phyloP scores from a whole-genome alignment of 371 early-diverging fungal species.

The Mortierella polycephala region DNA sequence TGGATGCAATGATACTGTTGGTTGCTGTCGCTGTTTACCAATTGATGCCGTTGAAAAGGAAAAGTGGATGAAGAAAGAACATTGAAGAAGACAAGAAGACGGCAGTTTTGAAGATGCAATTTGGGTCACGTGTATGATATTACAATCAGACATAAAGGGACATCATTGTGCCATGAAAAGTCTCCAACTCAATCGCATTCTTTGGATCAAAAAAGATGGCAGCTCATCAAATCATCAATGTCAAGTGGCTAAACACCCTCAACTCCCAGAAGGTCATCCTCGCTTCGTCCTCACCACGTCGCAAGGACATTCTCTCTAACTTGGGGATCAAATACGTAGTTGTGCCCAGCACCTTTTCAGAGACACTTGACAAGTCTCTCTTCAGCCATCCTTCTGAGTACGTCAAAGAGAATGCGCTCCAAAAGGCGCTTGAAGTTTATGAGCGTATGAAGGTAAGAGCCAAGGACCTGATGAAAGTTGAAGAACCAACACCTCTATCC shows the following conservation, averaged over 20 bases:
- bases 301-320: conserved; percentile 77
- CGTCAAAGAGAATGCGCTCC: conserved; percentile 64
- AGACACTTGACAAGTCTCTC: conserved; percentile 67
- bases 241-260: conserved; percentile 51
- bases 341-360: conserved; percentile 70
- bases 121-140: neutral
- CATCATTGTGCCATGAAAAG: no score
- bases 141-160: no score
- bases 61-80: neutral
- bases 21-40: neutral
- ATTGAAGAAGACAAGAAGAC: neutral
- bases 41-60: neutral
- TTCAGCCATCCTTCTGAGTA: conserved; percentile 65
- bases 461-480: neutral
- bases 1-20: neutral
- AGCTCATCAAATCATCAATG: conserved; percentile 29
- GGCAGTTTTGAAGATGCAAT: neutral
- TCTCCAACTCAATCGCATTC: neutral
- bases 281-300: conserved; percentile 85
- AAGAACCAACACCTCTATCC: no score
- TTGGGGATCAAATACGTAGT: conserved; percentile 75
- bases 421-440: conserved; percentile 68
- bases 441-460: conserved; percentile 54
- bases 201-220: conserved; percentile 21
- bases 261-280: conserved; percentile 70